These are phyloP conservation scores for Quercus ilex DNA, from an alignment of 306 rosid species.

Conservation along the genomic window DNA sequence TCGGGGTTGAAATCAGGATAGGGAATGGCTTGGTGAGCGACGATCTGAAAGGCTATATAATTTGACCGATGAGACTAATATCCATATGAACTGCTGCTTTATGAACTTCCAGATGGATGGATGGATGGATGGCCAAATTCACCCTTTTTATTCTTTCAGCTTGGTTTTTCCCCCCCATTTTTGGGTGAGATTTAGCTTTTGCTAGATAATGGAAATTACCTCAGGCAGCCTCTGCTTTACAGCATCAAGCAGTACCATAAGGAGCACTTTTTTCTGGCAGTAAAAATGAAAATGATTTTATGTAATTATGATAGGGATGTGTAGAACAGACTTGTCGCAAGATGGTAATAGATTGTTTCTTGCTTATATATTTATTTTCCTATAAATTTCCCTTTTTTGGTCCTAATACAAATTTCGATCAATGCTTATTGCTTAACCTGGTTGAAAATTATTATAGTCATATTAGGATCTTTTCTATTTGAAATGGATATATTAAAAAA, in stretches of 20 bases:
- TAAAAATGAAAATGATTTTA: slow-evolving; percentile 8
- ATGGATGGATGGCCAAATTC: slow-evolving; percentile 1
- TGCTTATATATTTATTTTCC: background rate
- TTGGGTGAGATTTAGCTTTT: background rate
- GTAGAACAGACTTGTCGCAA: slow-evolving; percentile 12
- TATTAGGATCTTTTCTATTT: too few species aligned
- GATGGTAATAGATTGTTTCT: slow-evolving; percentile 4
- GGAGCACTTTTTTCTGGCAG: slow-evolving; percentile 9
- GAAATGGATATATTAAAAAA: too few species aligned
- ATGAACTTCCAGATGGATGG: slow-evolving; percentile 5
- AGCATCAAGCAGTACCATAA: background rate
- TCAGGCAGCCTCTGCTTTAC: background rate
- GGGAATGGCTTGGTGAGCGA: slow-evolving; percentile 27
- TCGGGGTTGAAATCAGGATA: slow-evolving; percentile 28
- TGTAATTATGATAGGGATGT: slow-evolving; percentile 15
- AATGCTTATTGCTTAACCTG: too few species aligned
- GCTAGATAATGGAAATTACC: too few species aligned
- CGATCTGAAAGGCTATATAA: background rate
- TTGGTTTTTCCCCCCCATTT: background rate
- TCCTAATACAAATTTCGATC: background rate
- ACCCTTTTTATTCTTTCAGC: background rate
- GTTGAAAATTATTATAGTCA: too few species aligned
- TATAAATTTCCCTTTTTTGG: background rate
- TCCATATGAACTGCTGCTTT: background rate
- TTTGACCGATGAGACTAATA: background rate